A percentile compares a stretch with the other conserved stretches of the same genome.
These are phyloP conservation scores for Trichoderma hamatum DNA, from an alignment of 2,329 filamentous ascomycete species.

Conservation along the genomic window DNA sequence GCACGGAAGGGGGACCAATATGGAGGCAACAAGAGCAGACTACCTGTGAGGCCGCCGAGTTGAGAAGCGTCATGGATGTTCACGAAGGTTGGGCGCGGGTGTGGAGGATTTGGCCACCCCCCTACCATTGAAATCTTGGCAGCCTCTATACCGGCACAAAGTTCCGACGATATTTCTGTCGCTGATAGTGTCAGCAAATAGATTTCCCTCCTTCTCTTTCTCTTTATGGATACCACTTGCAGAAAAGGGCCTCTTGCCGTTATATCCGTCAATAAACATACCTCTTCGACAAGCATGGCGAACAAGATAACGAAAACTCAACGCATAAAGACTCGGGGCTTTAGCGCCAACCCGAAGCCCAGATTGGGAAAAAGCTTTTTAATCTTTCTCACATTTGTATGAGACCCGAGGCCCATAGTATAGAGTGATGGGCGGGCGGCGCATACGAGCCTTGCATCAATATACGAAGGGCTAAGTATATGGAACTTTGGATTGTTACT, in stretches of 20 bases:
- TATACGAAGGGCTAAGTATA: neutral
- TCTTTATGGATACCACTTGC: neutral
- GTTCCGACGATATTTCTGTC: neutral
- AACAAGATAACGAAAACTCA: neutral
- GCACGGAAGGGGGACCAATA: neutral
- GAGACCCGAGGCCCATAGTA: conserved; percentile 10
- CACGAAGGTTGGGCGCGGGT: neutral
- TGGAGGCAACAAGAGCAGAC: neutral
- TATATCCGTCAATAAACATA: conserved; percentile 4
- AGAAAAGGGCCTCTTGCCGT: neutral
- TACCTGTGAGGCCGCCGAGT: conserved; percentile 12
- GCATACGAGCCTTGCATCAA: neutral
- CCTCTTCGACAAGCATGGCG: neutral
- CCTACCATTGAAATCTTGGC: neutral
- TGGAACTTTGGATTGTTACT: neutral
- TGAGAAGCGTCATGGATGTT: conserved; percentile 7
- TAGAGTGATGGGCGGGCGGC: conserved; percentile 5
- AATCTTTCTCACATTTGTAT: neutral
- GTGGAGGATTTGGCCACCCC: conserved; percentile 7
- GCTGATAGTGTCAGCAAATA: neutral
- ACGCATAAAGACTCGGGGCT: neutral
- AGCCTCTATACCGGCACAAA: neutral
- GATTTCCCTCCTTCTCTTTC: neutral
- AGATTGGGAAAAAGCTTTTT: neutral
- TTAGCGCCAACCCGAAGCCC: neutral